Base-by-base conservation (phyloP, 495 filamentous ascomycete genomes). In the Aspergillus panamensis region DNA sequence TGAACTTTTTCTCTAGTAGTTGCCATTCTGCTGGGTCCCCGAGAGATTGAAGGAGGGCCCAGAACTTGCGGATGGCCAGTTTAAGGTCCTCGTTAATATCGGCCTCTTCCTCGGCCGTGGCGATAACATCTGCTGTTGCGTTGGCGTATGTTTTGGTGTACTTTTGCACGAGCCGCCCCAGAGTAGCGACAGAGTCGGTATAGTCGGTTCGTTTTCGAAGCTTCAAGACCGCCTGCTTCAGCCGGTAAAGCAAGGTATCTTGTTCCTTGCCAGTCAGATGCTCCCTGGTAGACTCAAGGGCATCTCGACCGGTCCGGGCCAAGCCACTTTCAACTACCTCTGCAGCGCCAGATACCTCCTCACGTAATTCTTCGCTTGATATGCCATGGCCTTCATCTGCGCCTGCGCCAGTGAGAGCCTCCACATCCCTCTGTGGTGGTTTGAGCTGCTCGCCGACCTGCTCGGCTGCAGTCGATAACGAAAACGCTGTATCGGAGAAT, bases 401-500 rank as follows among this genome's bases (percentile, higher is more conserved):
- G 13, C 80, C 82, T 7, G 86, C 79, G 17, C 86, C 70, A 57
- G 82, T 74, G 37, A 89, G 51, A 0, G 77, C 71, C 29, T 84
- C 70, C 48, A 81, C 74, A 29, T 91, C 84, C 39, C 82, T 76
- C 14, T 79, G 53, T 0, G 85, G 85, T 1, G 90, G 90, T 53
- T 88, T 82, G 8, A 91, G 65, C 51, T 87, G 76, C 66, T 89
- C 82, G 6, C 83, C 90, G 4, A 87, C 86, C 59, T 90, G 79
- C 49, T 86, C 82, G 0, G 91, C 90, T 7, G 84, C 83, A 31
- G 80, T 77, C 2, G 91, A 90, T 9, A 94, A 65, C 0, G 86
- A 87, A 47, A 89, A 86, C 0, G 90, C 89, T 1, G 93, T 92
- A 62, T 96, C 92, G 55, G 83, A 83, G 65, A 97, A 93, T 25